Evolutionary conservation across 306 rosid species (phyloP).

Genomic region (Rosa multiflora): DNA sequence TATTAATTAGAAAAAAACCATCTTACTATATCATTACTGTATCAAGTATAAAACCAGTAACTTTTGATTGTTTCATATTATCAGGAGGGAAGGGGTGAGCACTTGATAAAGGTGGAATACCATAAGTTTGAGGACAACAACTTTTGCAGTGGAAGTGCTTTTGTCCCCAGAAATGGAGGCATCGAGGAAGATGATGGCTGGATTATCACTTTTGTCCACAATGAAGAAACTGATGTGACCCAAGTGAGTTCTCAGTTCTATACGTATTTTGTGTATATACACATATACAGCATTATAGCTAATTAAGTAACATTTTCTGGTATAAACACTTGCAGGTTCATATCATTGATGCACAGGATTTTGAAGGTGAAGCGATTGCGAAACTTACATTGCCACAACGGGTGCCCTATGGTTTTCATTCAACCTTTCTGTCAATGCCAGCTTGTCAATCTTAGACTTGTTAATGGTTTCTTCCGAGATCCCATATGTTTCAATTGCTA

Average conservation of each 20-base stretch:
- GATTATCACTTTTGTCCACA: constrained; percentile 68
- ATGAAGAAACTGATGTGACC: constrained; percentile 46
- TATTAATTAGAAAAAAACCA: neutral
- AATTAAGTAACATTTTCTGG: neutral
- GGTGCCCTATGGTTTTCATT: constrained; percentile 45
- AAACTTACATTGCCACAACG: constrained; percentile 30
- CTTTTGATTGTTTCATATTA: neutral
- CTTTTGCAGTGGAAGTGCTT: constrained; percentile 58
- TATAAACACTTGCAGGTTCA: constrained; percentile 18
- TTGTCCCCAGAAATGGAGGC: constrained; percentile 46
- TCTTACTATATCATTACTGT: neutral
- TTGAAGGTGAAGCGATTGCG: constrained; percentile 26
- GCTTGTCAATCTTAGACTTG: neutral
- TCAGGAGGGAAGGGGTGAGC: neutral
- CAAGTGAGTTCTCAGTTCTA: constrained; percentile 25
- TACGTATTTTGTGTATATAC: neutral
- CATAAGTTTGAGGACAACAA: constrained; percentile 55
- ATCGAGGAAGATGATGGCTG: constrained; percentile 78
- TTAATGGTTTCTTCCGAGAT: neutral
- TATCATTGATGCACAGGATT: constrained; percentile 32
- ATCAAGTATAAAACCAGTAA: neutral
- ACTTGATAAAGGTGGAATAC: constrained; percentile 41
- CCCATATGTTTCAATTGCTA: no score
- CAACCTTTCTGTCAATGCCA: constrained; percentile 27
- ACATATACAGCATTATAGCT: neutral